These are phyloP conservation scores for Rhodotorula sp. DNA, from an alignment of 1,284 basidiomycete genomes.

Conservation along the genomic window DNA sequence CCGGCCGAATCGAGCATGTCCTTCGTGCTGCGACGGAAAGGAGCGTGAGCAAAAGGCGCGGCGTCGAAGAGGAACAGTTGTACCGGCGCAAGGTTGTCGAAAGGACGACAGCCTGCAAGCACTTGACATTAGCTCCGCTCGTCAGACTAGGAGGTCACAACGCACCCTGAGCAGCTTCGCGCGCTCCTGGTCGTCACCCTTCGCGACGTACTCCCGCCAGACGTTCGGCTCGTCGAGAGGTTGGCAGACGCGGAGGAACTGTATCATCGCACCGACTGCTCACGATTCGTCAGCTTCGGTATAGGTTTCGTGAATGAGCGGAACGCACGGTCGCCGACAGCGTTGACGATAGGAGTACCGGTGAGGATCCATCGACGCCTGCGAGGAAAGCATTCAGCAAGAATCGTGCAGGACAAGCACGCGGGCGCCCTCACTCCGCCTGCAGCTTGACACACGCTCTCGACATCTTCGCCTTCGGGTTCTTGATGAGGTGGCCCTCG, in stretches of 20 bases:
- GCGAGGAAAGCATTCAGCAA: neutral
- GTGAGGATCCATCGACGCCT: slow-evolving; percentile 55
- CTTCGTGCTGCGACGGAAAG: slow-evolving; percentile 37
- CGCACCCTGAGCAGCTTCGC: slow-evolving; percentile 8
- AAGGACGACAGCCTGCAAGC: slow-evolving; percentile 68
- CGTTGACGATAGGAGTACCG: slow-evolving; percentile 87
- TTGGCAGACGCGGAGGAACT: slow-evolving; percentile 73
- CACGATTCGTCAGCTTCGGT: neutral
- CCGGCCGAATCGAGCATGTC: slow-evolving; percentile 79
- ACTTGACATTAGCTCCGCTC: slow-evolving; percentile 10
- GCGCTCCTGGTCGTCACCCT: slow-evolving; percentile 42
- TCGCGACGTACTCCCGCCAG: slow-evolving; percentile 61
- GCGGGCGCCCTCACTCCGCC: slow-evolving; percentile 55
- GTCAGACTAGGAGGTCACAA: slow-evolving; percentile 63
- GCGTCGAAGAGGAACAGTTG: slow-evolving; percentile 14
- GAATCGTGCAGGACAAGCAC: no score
- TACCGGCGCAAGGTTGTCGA: slow-evolving; percentile 77
- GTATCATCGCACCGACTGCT: slow-evolving; percentile 56
- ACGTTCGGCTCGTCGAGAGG: slow-evolving; percentile 72
- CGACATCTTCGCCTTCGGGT: slow-evolving; percentile 78
- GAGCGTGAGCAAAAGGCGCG: neutral
- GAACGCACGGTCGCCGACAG: slow-evolving; percentile 57
- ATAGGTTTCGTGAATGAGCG: neutral
- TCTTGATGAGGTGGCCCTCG: slow-evolving; percentile 82
- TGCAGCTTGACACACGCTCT: slow-evolving; percentile 64